Base-by-base conservation (phyloP, 805 yeast genomes). In the Monosporozyma yasuniensis region DNA sequence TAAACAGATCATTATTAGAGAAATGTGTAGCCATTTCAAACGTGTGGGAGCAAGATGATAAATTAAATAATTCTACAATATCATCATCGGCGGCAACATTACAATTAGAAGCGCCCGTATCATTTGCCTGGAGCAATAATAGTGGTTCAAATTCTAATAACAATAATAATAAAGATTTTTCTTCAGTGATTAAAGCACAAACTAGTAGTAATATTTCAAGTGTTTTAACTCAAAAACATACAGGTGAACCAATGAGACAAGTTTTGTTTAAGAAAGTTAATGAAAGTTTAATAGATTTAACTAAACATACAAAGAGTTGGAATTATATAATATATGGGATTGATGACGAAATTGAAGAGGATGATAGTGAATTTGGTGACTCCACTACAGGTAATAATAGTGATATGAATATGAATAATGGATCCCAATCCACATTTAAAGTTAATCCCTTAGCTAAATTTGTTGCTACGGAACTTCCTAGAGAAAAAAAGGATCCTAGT, bases 371-470 rank as follows among this genome's bases (percentile, higher is more conserved):
- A 11, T 21, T 9, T 21, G 9, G 16, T 39, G 16, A 12, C 5
- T 12, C n/a, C n/a, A 8, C 16, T 3, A 39, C 42, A 8, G 44
- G 22, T 21, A 16, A 7, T 21, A 42, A 39, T 21, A 23, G 28
- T 41, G 41, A 35, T 4, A 22, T 44, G 10, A 42, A 18, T 32
- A 11, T 5, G 23, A 18, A 21, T 10, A 30, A 44, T 9, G 14
- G n/a, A 7, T 25, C 21, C 14, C 19, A 44, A 22, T 34, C 42
- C 22, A 4, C 42, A 14, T 63, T 65, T 47, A 61, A 57, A 49
- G 66, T 64, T 9, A 63, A 64, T 51, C 68, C 69, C 5, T 53
- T 65, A 27, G 59, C 58, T 35, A 48, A 51, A 34, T 64, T 65
- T 50, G 62, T 61, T 14, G 64, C 60, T 2, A 52, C 50, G 14